A percentile compares a stretch with the other conserved stretches of the same genome.
Conservation (phyloP, 768 basidiomycete genomes). For the Boletus patriciae region DNA sequence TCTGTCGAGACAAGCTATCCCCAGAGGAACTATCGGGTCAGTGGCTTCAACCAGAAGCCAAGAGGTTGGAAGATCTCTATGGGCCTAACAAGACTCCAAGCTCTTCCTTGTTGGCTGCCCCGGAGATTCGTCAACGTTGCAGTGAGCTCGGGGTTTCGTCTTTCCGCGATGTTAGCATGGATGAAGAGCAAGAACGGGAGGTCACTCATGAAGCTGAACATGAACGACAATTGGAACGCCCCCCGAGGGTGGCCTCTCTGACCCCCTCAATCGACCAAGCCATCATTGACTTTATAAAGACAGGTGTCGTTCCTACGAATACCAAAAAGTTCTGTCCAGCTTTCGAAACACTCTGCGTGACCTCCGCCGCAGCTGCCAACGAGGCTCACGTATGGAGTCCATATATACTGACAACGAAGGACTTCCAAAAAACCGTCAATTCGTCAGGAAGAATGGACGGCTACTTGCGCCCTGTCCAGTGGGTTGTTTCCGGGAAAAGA, state of each 20-base stretch:
- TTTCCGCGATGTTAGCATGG: constrained; percentile 27
- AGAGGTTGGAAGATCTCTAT: constrained; percentile 39
- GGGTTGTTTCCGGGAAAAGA: constrained; percentile 23
- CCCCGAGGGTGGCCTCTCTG: constrained; percentile 25
- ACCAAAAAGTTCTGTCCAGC: constrained; percentile 26
- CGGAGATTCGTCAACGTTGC: constrained; percentile 19
- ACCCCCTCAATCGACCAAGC: constrained; percentile 21
- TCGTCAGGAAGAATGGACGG: constrained; percentile 5
- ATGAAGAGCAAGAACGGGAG: constrained; percentile 54
- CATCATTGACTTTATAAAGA: constrained; percentile 26
- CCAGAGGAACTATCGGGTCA: constrained; percentile 2
- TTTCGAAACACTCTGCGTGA: constrained; percentile 8
- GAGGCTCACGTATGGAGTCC: constrained; percentile 26
- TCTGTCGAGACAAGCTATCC: not conserved
- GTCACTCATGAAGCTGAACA: constrained; percentile 44
- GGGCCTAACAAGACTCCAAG: not conserved
- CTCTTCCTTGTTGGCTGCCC: not conserved
- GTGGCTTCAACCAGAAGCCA: constrained; percentile 45
- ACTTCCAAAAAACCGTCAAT: constrained; percentile 16
- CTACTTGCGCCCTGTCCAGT: constrained; percentile 31
- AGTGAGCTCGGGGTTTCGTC: constrained; percentile 15
- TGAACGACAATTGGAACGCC: constrained; percentile 41
- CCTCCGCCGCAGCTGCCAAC: constrained; percentile 1
- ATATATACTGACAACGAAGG: constrained; percentile 14
- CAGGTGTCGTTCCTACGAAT: constrained; percentile 24